phyloP scores from a whole-genome alignment of 371 early-diverging fungal species.

The Mortierella sp. region DNA sequence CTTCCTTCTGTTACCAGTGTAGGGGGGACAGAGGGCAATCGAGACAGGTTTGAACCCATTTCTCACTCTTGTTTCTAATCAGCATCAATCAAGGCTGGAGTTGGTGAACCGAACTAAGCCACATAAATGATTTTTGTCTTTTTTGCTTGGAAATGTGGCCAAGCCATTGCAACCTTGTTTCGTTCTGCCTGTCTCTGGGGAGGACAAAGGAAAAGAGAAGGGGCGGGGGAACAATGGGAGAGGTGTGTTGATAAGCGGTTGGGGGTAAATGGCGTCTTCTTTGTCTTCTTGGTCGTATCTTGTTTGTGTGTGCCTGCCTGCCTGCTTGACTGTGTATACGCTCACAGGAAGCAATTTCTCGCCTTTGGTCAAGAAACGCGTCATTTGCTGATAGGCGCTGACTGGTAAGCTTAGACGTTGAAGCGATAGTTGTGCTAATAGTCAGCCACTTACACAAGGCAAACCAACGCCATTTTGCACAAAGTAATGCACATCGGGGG shows the following conservation, averaged over 20 bases:
- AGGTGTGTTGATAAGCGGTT: not conserved
- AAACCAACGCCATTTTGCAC: constrained; percentile 1
- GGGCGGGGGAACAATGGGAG: not conserved
- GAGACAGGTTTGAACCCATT: not conserved
- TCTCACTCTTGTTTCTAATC: not conserved
- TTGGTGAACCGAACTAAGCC: not conserved
- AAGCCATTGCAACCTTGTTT: constrained; percentile 7
- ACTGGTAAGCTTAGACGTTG: not conserved
- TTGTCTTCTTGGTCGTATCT: not conserved
- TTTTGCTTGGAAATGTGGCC: constrained; percentile 1
- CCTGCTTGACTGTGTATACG: not conserved
- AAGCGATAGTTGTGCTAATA: not conserved
- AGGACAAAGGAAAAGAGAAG: too few species aligned
- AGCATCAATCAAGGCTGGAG: not conserved
- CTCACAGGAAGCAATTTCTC: not conserved
- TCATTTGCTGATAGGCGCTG: not conserved
- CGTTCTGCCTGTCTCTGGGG: too few species aligned
- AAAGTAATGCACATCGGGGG: not conserved
- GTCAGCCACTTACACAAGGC: not conserved
- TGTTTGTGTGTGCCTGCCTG: not conserved
- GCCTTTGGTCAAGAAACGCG: not conserved
- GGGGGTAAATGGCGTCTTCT: constrained; percentile 1
- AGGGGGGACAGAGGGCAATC: not conserved
- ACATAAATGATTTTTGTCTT: not conserved
- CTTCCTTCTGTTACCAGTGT: not conserved